These are phyloP conservation scores for Sarcodon aspratus DNA, from an alignment of 768 basidiomycete genomes.

Conservation along the genomic window DNA sequence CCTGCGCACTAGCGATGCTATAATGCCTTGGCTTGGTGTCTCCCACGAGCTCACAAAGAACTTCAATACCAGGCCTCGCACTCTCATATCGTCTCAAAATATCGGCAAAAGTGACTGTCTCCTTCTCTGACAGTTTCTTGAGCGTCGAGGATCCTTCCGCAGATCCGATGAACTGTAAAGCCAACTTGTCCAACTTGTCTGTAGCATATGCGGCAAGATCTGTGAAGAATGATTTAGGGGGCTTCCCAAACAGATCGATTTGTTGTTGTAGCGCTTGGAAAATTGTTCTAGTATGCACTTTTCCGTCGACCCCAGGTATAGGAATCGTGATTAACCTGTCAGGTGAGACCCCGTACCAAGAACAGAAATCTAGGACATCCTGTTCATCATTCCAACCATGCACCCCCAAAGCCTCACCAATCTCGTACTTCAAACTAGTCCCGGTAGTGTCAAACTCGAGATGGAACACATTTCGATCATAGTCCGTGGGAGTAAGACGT, in stretches of 20 bases:
- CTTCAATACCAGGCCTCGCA: conserved; percentile 75
- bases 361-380: conserved; percentile 83
- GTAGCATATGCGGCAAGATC: conserved; percentile 74
- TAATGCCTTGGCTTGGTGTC: conserved; percentile 98
- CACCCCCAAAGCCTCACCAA: conserved; percentile 93
- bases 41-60: conserved; percentile 78
- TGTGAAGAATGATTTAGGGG: conserved; percentile 91
- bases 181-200: conserved; percentile 55
- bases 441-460: conserved; percentile 89
- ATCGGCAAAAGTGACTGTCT: conserved; percentile 90
- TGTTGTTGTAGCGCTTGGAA: conserved; percentile 95
- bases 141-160: conserved; percentile 87
- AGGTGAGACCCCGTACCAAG: conserved; percentile 85
- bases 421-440: conserved; percentile 89
- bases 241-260: conserved; percentile 91
- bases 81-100: conserved; percentile 65
- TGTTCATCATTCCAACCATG: conserved; percentile 95
- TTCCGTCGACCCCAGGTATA: conserved; percentile 44
- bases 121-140: conserved; percentile 92
- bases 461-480: conserved; percentile 98
- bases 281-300: conserved; percentile 86
- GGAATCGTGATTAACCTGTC: conserved; percentile 75
- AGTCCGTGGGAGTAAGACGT: conserved; percentile 88
- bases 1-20: conserved; percentile 93
- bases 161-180: conserved; percentile 86